Evolutionary conservation across 2,329 filamentous ascomycete genomes (phyloP), one percentile per base, ranked within the genome.

Genomic region (Truncatella angustata): DNA sequence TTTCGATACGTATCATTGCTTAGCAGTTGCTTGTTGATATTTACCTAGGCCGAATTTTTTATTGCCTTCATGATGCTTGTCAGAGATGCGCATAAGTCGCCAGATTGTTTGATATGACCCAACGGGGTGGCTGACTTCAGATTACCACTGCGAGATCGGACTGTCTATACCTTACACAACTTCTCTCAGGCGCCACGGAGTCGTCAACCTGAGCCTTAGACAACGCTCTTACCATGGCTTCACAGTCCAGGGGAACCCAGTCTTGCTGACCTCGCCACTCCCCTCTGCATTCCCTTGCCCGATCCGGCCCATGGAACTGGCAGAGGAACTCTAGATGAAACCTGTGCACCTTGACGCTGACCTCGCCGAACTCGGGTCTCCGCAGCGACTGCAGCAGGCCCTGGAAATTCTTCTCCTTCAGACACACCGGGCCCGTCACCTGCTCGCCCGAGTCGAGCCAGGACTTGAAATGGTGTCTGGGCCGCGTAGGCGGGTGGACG

Each of bases 321-420:
- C 43, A 46, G 26, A 46, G 28, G 23, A 46, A 46, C 5, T 46
- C 23, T 2, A 34, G 23, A 46, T 46, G 43, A 5, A 46, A 46
- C 4, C 43, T 21, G 16, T 46, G 43, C n/a, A 46, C 26, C n/a
- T 35, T 32, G 3, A 46, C 43, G 1, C 14, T 16, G 14, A 46
- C 26, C 12, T 20, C 34, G 11, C 43, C 43, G 14, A 46, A 35
- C 6, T 35, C 26, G n/a, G 43, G 5, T 12, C 16, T 32, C 18
- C 21, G 24, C 9, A 46, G 30, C 5, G 34, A 46, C 4, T 35
- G 16, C 9, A 46, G n/a, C n/a, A 46, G 26, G 2, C n/a, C 30
- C 28, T 46, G 43, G 26, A 20, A 46, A n/a, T 32, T 24, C 12
- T n/a, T 21, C 16, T 46, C 16, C 10, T 12, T 32, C 26, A 46